Conservation (phyloP, 2,329 filamentous ascomycete species). For the Fusarium sp. region DNA sequence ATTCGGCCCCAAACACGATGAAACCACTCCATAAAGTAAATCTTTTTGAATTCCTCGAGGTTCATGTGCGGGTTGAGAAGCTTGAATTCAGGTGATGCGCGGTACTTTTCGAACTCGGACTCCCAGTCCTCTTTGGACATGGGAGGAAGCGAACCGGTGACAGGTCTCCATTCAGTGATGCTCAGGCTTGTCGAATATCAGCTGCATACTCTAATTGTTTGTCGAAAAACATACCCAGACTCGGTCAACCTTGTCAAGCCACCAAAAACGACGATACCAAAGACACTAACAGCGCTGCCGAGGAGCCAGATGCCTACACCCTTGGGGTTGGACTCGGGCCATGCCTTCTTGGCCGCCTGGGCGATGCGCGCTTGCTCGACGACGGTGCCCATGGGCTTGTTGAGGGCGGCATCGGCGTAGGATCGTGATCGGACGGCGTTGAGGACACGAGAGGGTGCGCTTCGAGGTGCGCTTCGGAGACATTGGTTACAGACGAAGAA, state of each 20-base stretch:
- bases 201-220: not conserved
- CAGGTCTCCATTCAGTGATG: constrained; percentile 98
- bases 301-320: constrained; percentile 91
- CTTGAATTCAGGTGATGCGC: constrained; percentile 89
- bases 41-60: constrained; percentile 93
- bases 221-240: constrained; percentile 73
- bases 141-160: constrained; percentile 90
- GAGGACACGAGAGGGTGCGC: constrained; percentile 52
- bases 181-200: constrained; percentile 70
- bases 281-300: constrained; percentile 90
- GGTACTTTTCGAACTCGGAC: constrained; percentile 91
- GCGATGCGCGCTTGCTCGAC: constrained; percentile 41
- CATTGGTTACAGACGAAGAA: constrained; percentile 62
- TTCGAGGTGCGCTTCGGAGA: constrained; percentile 48
- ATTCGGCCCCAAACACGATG: constrained; percentile 94
- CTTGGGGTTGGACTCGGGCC: constrained; percentile 74
- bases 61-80: constrained; percentile 93
- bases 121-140: constrained; percentile 85
- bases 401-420: constrained; percentile 49
- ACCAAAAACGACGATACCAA: constrained; percentile 95
- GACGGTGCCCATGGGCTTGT: constrained; percentile 43
- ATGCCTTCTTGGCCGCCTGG: constrained; percentile 51
- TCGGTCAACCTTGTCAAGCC: constrained; percentile 94
- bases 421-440: constrained; percentile 52
- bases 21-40: constrained; percentile 99